phyloP scores from a whole-genome alignment of 495 filamentous ascomycete species.

The Amorphotheca resinae region DNA sequence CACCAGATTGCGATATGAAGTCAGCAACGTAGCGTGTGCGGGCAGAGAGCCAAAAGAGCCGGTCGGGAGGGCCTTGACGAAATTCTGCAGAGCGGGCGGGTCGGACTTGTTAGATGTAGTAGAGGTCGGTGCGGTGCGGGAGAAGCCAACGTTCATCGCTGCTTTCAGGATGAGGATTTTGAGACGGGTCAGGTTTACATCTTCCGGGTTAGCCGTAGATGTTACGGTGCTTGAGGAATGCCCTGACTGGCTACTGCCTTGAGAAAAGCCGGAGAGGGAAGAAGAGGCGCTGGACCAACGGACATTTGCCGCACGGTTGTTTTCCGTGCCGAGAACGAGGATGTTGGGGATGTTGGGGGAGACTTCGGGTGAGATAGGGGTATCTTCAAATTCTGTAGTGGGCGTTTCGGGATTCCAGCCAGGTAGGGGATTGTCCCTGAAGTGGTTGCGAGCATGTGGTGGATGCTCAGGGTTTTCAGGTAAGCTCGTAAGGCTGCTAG shows the following conservation, averaged over 20 bases:
- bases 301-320: slow-evolving; percentile 29
- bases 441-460: slow-evolving; percentile 6
- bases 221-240: slow-evolving; percentile 61
- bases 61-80: slow-evolving; percentile 61
- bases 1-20: slow-evolving; percentile 67
- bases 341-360: slow-evolving; percentile 69
- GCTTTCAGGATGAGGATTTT: slow-evolving; percentile 70
- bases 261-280: slow-evolving; percentile 59
- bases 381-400: slow-evolving; percentile 87
- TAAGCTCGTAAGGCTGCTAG: slow-evolving; percentile 14
- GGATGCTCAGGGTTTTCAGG: slow-evolving; percentile 17
- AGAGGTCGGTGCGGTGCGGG: slow-evolving; percentile 29
- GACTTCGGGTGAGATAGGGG: slow-evolving; percentile 58
- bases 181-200: slow-evolving; percentile 58
- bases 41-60: slow-evolving; percentile 63
- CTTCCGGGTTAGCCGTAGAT: slow-evolving; percentile 51
- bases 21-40: slow-evolving; percentile 57
- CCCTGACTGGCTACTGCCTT: slow-evolving; percentile 42
- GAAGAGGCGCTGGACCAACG: slow-evolving; percentile 69
- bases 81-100: slow-evolving; percentile 42
- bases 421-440: slow-evolving; percentile 13
- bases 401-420: slow-evolving; percentile 60
- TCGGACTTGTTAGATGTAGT: slow-evolving; percentile 23
- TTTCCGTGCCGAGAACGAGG: slow-evolving; percentile 61
- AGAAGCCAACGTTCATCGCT: slow-evolving; percentile 66